Base-by-base conservation (phyloP, 805 yeast genomes). In the Myxozyma udenii region DNA sequence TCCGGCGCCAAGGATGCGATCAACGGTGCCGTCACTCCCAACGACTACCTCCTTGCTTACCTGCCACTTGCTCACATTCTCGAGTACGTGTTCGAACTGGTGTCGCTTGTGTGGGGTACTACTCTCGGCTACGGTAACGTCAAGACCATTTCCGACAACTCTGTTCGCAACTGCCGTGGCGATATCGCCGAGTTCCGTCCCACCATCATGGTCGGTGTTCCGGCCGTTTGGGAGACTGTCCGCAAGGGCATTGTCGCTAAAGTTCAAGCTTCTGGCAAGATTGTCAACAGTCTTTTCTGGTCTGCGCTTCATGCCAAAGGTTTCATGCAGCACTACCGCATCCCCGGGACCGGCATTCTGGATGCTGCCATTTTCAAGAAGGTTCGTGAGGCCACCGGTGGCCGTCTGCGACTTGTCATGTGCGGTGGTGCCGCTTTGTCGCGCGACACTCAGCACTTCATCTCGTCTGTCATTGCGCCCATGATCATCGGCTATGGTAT, bases 141-240 rank as follows among this genome's bases (percentile, higher is more conserved):
- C 57, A 89, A 89, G 74, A 91, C 98, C 26, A 74, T 93, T 62
- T 81, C 95, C 19, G 95, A 86, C 58, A 74, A 77, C 1, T 87
- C 95, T 1, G 81, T 86, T 66, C 82, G 79, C 64, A 86, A 93
- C 73, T 89, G 95, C 74, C 73, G 78, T 51, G 91, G 96, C 64
- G 98, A 93, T 69, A 79, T 93, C 74, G 79, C 77, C 50, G 86
- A 85, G 65, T 86, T 89, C 71, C 77, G 81, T 68, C 98, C 98
- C 53, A 86, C 96, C 3, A 71, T 90, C 62, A 86, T 93, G 96
- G 96, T 89, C 60, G 98, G 96, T 70, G 98, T 93, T 51, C 97
- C 97, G 16, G 96, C 98, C 3, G 97, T 93, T 47, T 93, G 96
- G 95, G 98, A 93, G 75, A 78, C 85, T 35, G 87, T 93, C 55